Evolutionary conservation across 73 alveolate genomes (phyloP), one percentile per base, ranked within the genome.

Genomic region (Effrenium voratum): DNA sequence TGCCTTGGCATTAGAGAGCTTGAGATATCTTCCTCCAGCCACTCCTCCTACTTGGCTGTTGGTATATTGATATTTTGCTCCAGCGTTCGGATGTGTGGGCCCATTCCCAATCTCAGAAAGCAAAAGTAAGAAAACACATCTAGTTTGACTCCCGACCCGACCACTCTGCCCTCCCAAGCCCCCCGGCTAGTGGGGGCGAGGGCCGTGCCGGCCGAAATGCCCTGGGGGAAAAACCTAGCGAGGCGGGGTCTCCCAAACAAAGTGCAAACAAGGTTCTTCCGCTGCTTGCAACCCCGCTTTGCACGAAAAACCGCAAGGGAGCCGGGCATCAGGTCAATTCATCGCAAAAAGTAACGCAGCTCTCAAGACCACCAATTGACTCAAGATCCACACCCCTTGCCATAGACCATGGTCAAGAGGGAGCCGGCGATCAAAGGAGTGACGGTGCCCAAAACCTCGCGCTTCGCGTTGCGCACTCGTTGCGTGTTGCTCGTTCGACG

Each of bases 161-260:
- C n/a, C n/a, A n/a, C n/a, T n/a, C n/a, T n/a, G n/a, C n/a, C 26
- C 41, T 57, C 72, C 72, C 79, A 30, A 32, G 43, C 55, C 40
- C 76, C 47, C 32, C 41, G 68, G 50, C 98, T 92, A 2, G 98
- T 92, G 6, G 98, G 98, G 32, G 98, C 91, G 47, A 92, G 81
- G 12, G 98, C 98, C 10, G 91, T 75, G 12, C 98, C 98, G n/a
- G 91, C 98, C 36, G 98, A 47, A 49, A 92, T 50, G 36, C 98
- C 98, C 1, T 92, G 70, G 24, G 98, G 98, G 44, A 92, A 92
- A 50, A 90, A 70, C 97, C 97, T 90, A 44, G 28, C 82, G n/a
- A n/a, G n/a, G n/a, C n/a, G 8, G 63, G 63, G 63, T 52, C 19
- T 52, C 63, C 19, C 63, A 52, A 19, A 52, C 26, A 52, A 52